Evolutionary conservation across 345 rosid species (phyloP), one percentile per base, ranked within the genome.

Genomic region (Ailanthus altissimus): DNA sequence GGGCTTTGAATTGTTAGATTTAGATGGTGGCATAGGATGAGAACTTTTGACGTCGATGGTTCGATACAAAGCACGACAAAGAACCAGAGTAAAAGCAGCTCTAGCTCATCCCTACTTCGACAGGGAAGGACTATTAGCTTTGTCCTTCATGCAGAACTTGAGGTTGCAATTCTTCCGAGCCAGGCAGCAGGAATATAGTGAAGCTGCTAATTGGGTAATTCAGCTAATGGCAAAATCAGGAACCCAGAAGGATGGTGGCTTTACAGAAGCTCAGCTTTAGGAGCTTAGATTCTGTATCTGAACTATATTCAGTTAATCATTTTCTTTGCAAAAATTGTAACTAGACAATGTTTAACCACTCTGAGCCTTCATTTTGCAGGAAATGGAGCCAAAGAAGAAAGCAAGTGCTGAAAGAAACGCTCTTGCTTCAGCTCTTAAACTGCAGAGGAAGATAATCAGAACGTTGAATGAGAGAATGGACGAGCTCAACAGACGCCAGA

Each of bases 11-110:
- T 72, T 93, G 64, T 58, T 93, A 80, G 98, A 93, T 80, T 84
- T 93, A 77, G 99, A 93, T 78, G 86, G 84, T 23, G 97, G 99
- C 65, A 84, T 79, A 73, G 99, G 99, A 67, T 96, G 99, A 98
- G 98, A 96, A 77, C 98, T 93, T 84, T 80, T 93, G 36, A 90
- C 90, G 49, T 96, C 97, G 72, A 96, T 93, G 99, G 90, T 96
- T 58, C 85, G 93, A 18, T 96, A 85, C 78, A 96, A 93, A 86
- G 98, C 99, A 65, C 81, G 97, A 45, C 91, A 84, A 86, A 92
- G 97, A 91, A 87, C 86, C 69, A 93, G 97, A 21, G 99, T 97
- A 15, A 93, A 93, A 78, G 84, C 86, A 66, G 98, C 97, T 79
- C 81, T 96, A 68, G 98, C 98, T 76, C 86, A 93, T 74, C 99